Evolutionary conservation across 306 rosid genomes (phyloP), one percentile per base, ranked within the genome.

Genomic region (Cercis canadensis): DNA sequence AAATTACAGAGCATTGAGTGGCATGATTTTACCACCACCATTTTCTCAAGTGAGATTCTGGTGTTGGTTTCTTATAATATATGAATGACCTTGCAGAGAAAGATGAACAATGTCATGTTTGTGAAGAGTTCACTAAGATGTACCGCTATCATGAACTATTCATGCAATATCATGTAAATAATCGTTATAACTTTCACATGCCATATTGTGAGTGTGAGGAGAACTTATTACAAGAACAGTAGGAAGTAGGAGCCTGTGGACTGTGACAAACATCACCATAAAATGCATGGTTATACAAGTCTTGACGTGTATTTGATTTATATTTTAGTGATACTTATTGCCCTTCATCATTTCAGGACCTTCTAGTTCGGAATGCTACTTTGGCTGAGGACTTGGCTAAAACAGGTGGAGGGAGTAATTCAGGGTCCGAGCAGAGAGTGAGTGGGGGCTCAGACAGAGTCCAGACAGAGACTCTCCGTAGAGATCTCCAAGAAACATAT

Each of bases 351-450:
- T 67, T 71, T 54, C 67, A 94, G 99, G 92, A 89, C 78, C 96
- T 94, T 56, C 88, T 87, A 55, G 75, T 81, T 49, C 87, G 95
- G 59, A 94, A 94, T 83, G 85, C 97, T 40, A 79, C 75, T 41
- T 74, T 91, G 95, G 97, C 99, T 4, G 97, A 89, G 85, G 91
- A 87, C 61, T 63, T 89, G 57, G 85, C 95, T 14, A 86, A 84
- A 65, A 80, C 85, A 10, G 87, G 97, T 57, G 87, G 82, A 33
- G 84, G 69, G 6, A 57, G 72, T 57, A 75, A 76, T 60, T 76
- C 70, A 9, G 75, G 56, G 64, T 67, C 86, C 19, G 96, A 87
- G 75, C 95, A 73, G 69, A 85, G 89, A 77, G 86, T 33, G 40
- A 73, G 95, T 55, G 80, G 87, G 45, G 85, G 84, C 57, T 71